Base-by-base conservation (phyloP, 495 filamentous ascomycete species). In the Daldinia loculata region DNA sequence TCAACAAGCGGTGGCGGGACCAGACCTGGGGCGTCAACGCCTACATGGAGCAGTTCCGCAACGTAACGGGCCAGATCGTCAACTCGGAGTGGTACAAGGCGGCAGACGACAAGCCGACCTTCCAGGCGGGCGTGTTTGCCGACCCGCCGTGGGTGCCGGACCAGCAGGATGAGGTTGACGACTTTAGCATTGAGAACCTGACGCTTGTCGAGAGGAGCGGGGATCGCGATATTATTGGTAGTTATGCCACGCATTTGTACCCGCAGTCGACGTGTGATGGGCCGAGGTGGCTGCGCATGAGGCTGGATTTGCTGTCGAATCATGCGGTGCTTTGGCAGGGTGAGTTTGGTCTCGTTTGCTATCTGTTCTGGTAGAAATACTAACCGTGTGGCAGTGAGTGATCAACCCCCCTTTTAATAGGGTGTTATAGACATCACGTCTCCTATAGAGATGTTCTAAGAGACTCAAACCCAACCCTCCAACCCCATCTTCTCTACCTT, bases 121-220 rank as follows among this genome's bases (percentile, higher is more conserved):
- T 78, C 64, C 76, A 78, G 39, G 74, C 74, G 2, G 76, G 61
- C 22, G 76, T 78, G 38, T 71, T 78, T 30, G 74, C 74, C 0
- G 76, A 78, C 56, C 76, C 76, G 32, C 76, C 76, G 1, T 67
- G 70, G 61, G 76, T 78, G 0, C 76, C 71, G 4, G 76, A 78
- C 41, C 76, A 78, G 53, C 74, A 76, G 30, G 76, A 76, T 53
- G 76, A 78, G 61, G 14, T 65, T 14, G 76, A 78, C 45, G 74
- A 78, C 22, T 76, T 78, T 57, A 70, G 66, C 45, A 75, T 78
- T 30, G 65, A 38, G 61, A 77, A 77, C 14, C 32, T 77, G 29
- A 77, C 75, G 64, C 85, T 95, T 79, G 82, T 82, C 38, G 81
- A 87, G 69, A 83, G 92, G 30, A 77, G 93, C 7, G 80, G 83